phyloP scores from a whole-genome alignment of 306 rosid species.

The Oemleria cerasiformis region DNA sequence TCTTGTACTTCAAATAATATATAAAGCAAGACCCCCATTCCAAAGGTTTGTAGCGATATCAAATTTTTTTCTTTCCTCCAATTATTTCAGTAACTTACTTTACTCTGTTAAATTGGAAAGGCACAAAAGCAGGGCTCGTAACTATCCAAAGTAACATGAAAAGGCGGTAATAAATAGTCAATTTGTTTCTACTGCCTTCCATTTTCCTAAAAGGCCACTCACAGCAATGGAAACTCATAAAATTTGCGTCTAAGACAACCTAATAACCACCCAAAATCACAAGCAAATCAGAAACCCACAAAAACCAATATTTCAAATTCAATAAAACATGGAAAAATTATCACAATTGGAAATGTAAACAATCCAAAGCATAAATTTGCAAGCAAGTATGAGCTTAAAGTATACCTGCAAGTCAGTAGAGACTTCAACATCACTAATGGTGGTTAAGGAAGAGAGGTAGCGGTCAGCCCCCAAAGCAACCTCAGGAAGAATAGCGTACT shows the following conservation, averaged over 20 bases:
- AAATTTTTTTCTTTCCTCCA: conserved; percentile 1
- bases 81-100: background rate
- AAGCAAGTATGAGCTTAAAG: background rate
- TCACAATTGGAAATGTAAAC: background rate
- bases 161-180: background rate
- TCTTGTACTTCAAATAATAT: background rate
- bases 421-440: conserved; percentile 81
- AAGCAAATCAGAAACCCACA: background rate
- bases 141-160: background rate
- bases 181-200: background rate
- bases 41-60: background rate
- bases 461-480: conserved; percentile 87
- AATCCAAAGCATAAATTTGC: background rate
- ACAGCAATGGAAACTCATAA: background rate
- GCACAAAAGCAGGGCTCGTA: background rate
- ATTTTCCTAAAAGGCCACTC: background rate
- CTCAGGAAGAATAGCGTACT: conserved; percentile 76
- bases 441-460: conserved; percentile 84
- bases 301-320: background rate
- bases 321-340: background rate
- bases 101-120: background rate
- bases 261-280: background rate
- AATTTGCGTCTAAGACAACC: background rate
- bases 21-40: background rate
- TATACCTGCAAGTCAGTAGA: conserved; percentile 83